Percentiles rank a stretch among this genome's conserved stretches.
Evolutionary conservation across 2,329 filamentous ascomycete species (phyloP).

Genomic region (Trichoderma simmonsii): DNA sequence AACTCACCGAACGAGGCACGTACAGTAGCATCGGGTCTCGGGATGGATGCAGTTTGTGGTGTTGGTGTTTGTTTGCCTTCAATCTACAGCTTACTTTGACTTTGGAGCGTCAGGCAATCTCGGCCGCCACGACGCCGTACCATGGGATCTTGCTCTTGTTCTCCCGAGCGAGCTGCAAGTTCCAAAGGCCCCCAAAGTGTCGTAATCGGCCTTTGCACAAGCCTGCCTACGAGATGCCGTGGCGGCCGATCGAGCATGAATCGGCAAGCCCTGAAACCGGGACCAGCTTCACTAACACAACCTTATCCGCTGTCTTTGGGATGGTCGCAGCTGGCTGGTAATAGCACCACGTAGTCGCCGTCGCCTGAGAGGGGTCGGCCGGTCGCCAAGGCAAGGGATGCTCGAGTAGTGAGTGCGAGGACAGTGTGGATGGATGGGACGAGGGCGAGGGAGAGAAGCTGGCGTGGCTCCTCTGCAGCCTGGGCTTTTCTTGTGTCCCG

Average conservation of each 20-base stretch:
- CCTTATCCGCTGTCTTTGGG: slow-evolving; percentile 4
- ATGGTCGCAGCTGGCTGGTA: not conserved
- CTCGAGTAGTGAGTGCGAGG: not conserved
- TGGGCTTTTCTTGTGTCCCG: not conserved
- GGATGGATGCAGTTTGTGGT: not conserved
- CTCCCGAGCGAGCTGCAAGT: not conserved
- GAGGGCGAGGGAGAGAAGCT: not conserved
- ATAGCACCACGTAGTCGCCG: not conserved
- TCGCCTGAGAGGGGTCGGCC: not conserved
- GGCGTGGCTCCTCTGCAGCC: slow-evolving; percentile 17
- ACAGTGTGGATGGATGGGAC: not conserved
- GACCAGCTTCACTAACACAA: not conserved
- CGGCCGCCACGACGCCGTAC: not conserved
- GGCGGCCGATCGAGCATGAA: slow-evolving; percentile 5
- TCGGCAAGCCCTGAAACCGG: slow-evolving; percentile 3
- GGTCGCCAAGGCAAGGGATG: slow-evolving; percentile 1
- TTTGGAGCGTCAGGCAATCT: not conserved
- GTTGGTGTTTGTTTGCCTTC: not conserved
- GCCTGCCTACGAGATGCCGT: not conserved
- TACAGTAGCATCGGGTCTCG: not conserved
- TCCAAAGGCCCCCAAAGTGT: not conserved
- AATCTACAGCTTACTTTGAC: not conserved
- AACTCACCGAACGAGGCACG: not conserved
- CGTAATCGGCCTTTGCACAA: slow-evolving; percentile 3
- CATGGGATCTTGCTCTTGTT: not conserved